Percentiles rank a stretch among this genome's conserved stretches.
Conservation (phyloP, 129 eudicot species). For the Flaveria sonorensis region DNA sequence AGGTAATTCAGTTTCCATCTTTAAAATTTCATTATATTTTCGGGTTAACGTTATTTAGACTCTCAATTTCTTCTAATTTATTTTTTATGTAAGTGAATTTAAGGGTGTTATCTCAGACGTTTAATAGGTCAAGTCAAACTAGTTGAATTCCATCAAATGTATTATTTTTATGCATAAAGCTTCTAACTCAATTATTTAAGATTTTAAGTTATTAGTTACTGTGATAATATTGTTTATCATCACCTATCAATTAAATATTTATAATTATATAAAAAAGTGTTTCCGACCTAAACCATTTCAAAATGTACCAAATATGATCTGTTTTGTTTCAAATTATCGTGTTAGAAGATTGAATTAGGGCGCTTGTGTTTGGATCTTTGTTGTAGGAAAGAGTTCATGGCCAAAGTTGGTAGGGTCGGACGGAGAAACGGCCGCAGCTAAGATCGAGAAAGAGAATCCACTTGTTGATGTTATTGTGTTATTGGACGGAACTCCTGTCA, state of each 20-base stretch:
- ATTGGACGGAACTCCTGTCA: conserved; percentile 43
- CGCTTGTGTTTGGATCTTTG: not conserved
- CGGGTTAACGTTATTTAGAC: no score
- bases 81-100: no score
- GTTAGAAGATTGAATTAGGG: not conserved
- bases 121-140: not conserved
- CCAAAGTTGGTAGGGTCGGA: conserved; percentile 52
- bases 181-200: no score
- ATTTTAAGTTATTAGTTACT: no score
- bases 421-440: conserved; percentile 39
- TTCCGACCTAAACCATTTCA: no score
- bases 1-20: not conserved
- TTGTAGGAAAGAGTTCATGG: conserved; percentile 50
- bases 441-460: conserved; percentile 52
- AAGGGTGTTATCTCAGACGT: not conserved
- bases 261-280: no score
- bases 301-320: not conserved
- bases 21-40: not conserved
- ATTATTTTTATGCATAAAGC: no score
- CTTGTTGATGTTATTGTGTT: conserved; percentile 46
- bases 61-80: not conserved
- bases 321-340: not conserved
- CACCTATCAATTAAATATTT: no score
- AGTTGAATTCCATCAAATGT: not conserved
- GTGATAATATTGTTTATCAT: not conserved